Percentiles rank a stretch among this genome's conserved stretches.
These are phyloP conservation scores for Ophiocordyceps camponoti-rufipedis DNA, from an alignment of 2,329 filamentous ascomycete species.

Conservation along the genomic window DNA sequence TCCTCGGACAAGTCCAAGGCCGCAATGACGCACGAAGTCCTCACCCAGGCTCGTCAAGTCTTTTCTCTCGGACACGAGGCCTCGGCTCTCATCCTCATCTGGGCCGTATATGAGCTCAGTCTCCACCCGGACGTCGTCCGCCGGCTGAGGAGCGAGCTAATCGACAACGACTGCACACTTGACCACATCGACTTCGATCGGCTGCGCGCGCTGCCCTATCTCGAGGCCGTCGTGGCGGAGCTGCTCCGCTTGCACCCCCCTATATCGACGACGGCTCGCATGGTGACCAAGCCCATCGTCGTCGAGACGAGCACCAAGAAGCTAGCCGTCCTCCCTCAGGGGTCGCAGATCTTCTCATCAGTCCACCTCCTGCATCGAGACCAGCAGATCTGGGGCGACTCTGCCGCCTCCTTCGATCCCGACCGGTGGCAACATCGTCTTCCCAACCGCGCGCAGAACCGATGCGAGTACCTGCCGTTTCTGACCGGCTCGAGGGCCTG, in stretches of 20 bases:
- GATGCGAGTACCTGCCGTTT: conserved; percentile 1
- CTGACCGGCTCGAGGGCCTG: conserved; percentile 1
- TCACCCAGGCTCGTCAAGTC: conserved; percentile 1
- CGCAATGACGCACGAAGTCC: conserved; percentile 1
- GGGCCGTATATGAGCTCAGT: conserved; percentile 1
- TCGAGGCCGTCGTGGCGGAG: conserved; percentile 1
- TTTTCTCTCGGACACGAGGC: conserved; percentile 2
- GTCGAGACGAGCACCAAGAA: neutral
- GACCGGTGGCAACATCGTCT: neutral
- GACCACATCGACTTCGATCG: neutral
- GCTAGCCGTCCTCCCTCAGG: neutral
- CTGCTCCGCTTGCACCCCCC: conserved; percentile 1
- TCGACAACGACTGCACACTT: neutral
- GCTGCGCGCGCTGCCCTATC: conserved; percentile 1
- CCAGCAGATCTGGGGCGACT: conserved; percentile 1
- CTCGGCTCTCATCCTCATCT: conserved; percentile 1
- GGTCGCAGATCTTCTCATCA: conserved; percentile 1
- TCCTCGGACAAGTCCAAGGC: neutral
- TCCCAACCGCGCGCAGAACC: neutral
- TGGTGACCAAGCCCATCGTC: neutral
- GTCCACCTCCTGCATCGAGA: conserved; percentile 1
- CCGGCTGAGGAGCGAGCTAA: neutral
- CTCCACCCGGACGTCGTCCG: neutral
- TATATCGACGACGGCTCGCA: conserved; percentile 1
- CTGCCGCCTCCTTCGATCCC: conserved; percentile 1